phyloP scores from a whole-genome alignment of 2,329 filamentous ascomycete genomes.

The Fusarium tuaranense region DNA sequence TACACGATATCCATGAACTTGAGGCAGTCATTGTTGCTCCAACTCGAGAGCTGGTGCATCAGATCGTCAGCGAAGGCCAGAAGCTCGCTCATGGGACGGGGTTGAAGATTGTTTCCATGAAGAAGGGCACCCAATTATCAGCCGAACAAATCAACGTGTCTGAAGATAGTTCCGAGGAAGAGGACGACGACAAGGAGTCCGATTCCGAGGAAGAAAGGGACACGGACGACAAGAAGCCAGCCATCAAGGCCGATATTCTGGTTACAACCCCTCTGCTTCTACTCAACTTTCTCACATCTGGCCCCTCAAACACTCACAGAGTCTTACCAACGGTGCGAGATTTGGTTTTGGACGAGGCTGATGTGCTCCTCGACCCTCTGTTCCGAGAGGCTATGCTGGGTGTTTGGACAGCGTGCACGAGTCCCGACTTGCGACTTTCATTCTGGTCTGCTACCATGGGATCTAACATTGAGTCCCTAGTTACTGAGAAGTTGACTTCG shows the following conservation, averaged over 20 bases:
- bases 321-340: constrained; percentile 76
- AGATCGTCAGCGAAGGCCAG: constrained; percentile 86
- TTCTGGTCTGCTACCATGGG: constrained; percentile 99
- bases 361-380: constrained; percentile 90
- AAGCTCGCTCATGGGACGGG: constrained; percentile 83
- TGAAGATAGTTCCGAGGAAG: constrained; percentile 54
- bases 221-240: constrained; percentile 42
- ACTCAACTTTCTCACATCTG: constrained; percentile 74
- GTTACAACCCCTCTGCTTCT: constrained; percentile 69
- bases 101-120: constrained; percentile 83
- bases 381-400: constrained; percentile 90
- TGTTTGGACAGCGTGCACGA: constrained; percentile 84
- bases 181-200: constrained; percentile 51
- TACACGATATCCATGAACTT: constrained; percentile 59
- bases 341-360: constrained; percentile 91
- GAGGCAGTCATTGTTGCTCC: constrained; percentile 80
- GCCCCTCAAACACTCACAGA: constrained; percentile 58
- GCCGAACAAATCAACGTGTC: constrained; percentile 56
- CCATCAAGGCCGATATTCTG: constrained; percentile 53
- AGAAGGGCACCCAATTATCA: constrained; percentile 82
- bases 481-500: constrained; percentile 73
- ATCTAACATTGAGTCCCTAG: constrained; percentile 87
- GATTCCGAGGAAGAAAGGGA: constrained; percentile 51
- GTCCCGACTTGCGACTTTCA: constrained; percentile 76
- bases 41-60: constrained; percentile 81